These are phyloP conservation scores for Cicer bijugum DNA, from an alignment of 306 rosid species.

Conservation along the genomic window DNA sequence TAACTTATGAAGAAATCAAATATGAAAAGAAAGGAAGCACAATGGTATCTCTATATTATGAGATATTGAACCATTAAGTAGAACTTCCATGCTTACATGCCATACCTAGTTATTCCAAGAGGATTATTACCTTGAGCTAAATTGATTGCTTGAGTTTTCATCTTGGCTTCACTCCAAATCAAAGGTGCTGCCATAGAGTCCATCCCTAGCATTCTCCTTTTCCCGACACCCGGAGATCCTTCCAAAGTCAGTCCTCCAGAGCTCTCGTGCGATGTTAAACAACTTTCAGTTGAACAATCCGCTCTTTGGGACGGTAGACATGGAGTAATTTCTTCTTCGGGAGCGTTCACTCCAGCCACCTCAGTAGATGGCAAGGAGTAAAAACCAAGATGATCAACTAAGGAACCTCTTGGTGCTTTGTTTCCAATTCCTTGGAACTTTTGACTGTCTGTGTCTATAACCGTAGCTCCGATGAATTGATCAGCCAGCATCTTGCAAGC, in stretches of 20 bases:
- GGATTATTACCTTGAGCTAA: conserved; percentile 62
- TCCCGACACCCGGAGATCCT: conserved; percentile 71
- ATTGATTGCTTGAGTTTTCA: conserved; percentile 72
- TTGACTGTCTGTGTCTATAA: conserved; percentile 67
- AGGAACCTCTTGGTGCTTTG: conserved; percentile 61
- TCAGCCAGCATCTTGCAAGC: conserved; percentile 98
- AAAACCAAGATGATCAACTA: conserved; percentile 76
- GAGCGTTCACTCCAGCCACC: conserved; percentile 55
- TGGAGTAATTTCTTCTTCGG: conserved; percentile 62
- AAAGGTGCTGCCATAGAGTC: conserved; percentile 66
- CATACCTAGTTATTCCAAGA: conserved; percentile 65
- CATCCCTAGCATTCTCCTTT: conserved; percentile 63
- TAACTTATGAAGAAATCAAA: conserved; percentile 45
- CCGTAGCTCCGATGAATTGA: conserved; percentile 79
- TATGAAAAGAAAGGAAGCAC: conserved; percentile 42
- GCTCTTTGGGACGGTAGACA: conserved; percentile 66
- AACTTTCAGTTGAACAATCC: conserved; percentile 96
- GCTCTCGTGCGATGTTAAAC: conserved; percentile 90
- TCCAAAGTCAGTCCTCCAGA: conserved; percentile 75
- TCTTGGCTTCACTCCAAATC: conserved; percentile 80
- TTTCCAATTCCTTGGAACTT: conserved; percentile 64
- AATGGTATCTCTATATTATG: conserved; percentile 39
- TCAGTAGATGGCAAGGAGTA: conserved; percentile 62
- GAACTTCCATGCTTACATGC: conserved; percentile 60
- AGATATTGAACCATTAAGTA: conserved; percentile 43